These are phyloP conservation scores for Phylloboletellus chloephorus DNA, from an alignment of 1,284 basidiomycete species.

Conservation along the genomic window DNA sequence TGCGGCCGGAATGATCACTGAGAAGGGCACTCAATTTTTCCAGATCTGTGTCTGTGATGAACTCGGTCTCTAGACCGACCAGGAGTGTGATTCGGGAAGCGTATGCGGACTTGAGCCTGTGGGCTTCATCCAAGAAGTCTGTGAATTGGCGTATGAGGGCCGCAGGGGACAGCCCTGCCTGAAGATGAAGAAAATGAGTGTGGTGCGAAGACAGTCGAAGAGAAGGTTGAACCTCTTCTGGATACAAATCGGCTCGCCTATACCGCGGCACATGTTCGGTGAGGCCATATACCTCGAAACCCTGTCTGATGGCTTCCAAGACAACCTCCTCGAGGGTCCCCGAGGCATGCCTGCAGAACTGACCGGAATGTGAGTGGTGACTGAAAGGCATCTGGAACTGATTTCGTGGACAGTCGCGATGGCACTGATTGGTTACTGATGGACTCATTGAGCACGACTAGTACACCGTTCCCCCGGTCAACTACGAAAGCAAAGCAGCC, in stretches of 20 bases:
- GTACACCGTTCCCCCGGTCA: too few species aligned
- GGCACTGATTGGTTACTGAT: constrained; percentile 1
- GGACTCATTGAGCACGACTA: too few species aligned
- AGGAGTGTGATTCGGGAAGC: constrained; percentile 67
- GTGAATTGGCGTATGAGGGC: constrained; percentile 57
- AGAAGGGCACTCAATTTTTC: constrained; percentile 51
- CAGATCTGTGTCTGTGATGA: constrained; percentile 69
- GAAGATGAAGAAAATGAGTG: constrained; percentile 18
- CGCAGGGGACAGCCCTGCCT: constrained; percentile 48
- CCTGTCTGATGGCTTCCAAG: constrained; percentile 67
- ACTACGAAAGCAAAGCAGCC: too few species aligned
- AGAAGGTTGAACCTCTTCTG: constrained; percentile 74
- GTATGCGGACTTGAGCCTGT: constrained; percentile 61
- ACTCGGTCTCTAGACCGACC: constrained; percentile 92
- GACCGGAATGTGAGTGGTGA: constrained; percentile 94
- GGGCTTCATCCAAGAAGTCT: constrained; percentile 70
- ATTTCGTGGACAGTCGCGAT: background rate
- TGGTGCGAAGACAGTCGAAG: constrained; percentile 3
- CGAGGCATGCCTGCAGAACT: constrained; percentile 90
- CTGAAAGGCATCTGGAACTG: constrained; percentile 67
- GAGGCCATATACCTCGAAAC: constrained; percentile 82
- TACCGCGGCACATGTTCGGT: constrained; percentile 96
- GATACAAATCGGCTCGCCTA: constrained; percentile 78
- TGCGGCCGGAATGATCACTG: constrained; percentile 38
- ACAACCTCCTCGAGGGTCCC: constrained; percentile 79